Percentiles rank a stretch among this genome's conserved stretches.
Evolutionary conservation across 805 yeast species (phyloP).

Genomic region (Pichia thaimueangensis): DNA sequence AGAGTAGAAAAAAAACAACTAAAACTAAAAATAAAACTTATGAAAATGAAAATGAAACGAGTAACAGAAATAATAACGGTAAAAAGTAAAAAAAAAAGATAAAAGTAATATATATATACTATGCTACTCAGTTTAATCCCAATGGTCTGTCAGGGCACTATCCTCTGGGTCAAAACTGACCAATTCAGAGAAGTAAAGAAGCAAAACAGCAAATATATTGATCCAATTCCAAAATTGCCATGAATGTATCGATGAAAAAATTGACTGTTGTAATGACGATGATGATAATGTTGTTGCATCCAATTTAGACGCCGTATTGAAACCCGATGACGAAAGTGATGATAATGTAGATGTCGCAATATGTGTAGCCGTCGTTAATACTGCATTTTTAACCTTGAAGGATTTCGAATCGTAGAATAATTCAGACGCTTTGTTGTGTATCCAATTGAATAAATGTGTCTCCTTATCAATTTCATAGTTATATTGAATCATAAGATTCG

Average conservation of each 20-base stretch:
- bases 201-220: conserved; percentile 73
- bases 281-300: background rate
- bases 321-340: background rate
- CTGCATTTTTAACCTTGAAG: conserved; percentile 1
- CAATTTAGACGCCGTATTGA: conserved; percentile 1
- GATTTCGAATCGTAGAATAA: conserved; percentile 9
- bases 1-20: background rate
- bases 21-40: background rate
- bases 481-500: conserved; percentile 88
- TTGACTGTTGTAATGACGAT: background rate
- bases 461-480: conserved; percentile 67
- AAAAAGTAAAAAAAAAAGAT: background rate
- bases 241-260: conserved; percentile 41
- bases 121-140: conserved; percentile 15
- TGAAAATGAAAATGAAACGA: background rate
- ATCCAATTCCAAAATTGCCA: conserved; percentile 98
- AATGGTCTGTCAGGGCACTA: conserved; percentile 29
- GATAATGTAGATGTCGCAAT: background rate
- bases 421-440: conserved; percentile 18
- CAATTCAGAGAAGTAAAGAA: conserved; percentile 76
- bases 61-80: background rate
- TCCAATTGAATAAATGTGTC: conserved; percentile 30
- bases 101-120: background rate
- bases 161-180: conserved; percentile 34
- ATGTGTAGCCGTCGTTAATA: background rate